phyloP scores from a whole-genome alignment of 2,329 filamentous ascomycete species.

The Bipolaris cookei region DNA sequence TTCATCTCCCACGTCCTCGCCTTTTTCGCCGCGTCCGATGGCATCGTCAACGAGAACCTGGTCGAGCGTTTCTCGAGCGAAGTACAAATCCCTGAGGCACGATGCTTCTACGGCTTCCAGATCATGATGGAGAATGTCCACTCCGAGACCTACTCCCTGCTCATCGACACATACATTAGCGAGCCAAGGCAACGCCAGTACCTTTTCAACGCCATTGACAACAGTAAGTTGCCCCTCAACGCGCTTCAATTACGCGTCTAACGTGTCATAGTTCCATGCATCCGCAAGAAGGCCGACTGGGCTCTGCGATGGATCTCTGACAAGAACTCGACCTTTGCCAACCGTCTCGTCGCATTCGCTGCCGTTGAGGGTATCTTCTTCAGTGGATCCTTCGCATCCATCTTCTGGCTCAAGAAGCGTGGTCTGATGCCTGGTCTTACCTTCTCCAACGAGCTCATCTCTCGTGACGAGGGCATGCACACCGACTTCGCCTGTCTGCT shows the following conservation, averaged over 20 bases:
- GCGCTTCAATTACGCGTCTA: constrained; percentile 27
- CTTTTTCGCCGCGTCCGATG: constrained; percentile 98
- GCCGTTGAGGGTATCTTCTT: constrained; percentile 99
- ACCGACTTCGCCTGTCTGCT: constrained; percentile 98
- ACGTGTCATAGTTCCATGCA: constrained; percentile 76
- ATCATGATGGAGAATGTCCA: constrained; percentile 99
- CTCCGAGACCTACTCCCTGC: constrained; percentile 97
- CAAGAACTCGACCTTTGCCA: constrained; percentile 90
- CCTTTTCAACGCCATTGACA: constrained; percentile 98
- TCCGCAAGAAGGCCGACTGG: constrained; percentile 99
- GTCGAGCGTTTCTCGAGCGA: constrained; percentile 97
- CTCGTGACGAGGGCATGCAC: constrained; percentile 98
- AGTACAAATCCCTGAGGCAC: constrained; percentile 95
- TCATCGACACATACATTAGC: constrained; percentile 99
- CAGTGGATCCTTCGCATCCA: constrained; percentile 96
- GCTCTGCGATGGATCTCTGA: constrained; percentile 94
- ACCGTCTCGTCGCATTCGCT: constrained; percentile 94
- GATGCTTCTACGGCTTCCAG: constrained; percentile 99
- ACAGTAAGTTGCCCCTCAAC: constrained; percentile 66
- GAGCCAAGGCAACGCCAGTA: constrained; percentile 92
- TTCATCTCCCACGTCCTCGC: constrained; percentile 98
- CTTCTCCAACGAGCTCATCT: constrained; percentile 99
- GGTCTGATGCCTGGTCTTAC: constrained; percentile 98
- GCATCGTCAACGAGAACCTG: constrained; percentile 99
- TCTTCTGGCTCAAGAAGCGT: constrained; percentile 99